A percentile compares a stretch with the other conserved stretches of the same genome.
These are phyloP conservation scores for Pilaira anomala DNA, from an alignment of 192 early-diverging fungal species.

Conservation along the genomic window DNA sequence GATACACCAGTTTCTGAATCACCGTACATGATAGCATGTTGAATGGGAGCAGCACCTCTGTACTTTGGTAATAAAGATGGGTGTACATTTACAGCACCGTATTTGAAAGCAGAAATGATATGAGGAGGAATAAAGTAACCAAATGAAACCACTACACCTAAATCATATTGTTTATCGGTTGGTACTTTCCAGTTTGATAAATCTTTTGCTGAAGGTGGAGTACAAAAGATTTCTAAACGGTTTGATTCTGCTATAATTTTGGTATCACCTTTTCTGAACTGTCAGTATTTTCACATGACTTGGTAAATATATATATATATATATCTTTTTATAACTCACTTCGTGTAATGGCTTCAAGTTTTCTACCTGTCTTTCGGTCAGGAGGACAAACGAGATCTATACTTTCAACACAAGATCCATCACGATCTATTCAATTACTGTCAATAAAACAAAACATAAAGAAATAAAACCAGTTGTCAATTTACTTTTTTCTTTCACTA, in stretches of 20 bases:
- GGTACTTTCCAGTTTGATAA: slow-evolving; percentile 52
- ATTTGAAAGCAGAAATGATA: slow-evolving; percentile 65
- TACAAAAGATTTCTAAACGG: slow-evolving; percentile 43
- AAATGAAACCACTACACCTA: slow-evolving; percentile 93
- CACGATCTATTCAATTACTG: slow-evolving; percentile 31
- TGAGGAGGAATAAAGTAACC: slow-evolving; percentile 80
- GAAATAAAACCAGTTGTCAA: not conserved
- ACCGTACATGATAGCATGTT: slow-evolving; percentile 76
- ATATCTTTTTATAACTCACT: slow-evolving; percentile 12
- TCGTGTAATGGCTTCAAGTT: slow-evolving; percentile 10
- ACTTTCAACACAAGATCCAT: slow-evolving; percentile 22
- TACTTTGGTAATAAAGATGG: slow-evolving; percentile 93
- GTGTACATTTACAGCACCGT: slow-evolving; percentile 83
- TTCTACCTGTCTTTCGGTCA: slow-evolving; percentile 39
- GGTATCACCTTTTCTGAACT: slow-evolving; percentile 37
- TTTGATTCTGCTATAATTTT: slow-evolving; percentile 43
- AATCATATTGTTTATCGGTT: slow-evolving; percentile 53
- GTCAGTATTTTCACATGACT: too few relatives aligned
- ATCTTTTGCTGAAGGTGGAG: slow-evolving; percentile 44
- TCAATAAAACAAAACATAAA: slow-evolving; percentile 12
- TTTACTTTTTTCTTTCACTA: slow-evolving; percentile 52
- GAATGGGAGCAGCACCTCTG: slow-evolving; percentile 90
- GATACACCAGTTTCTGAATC: slow-evolving; percentile 77
- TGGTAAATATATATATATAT: too few relatives aligned
- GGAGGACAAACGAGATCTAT: slow-evolving; percentile 34